Percentiles rank a stretch among this genome's conserved stretches.
phyloP scores from a whole-genome alignment of 1,284 basidiomycete species.

The Marasmius tenuissimus region DNA sequence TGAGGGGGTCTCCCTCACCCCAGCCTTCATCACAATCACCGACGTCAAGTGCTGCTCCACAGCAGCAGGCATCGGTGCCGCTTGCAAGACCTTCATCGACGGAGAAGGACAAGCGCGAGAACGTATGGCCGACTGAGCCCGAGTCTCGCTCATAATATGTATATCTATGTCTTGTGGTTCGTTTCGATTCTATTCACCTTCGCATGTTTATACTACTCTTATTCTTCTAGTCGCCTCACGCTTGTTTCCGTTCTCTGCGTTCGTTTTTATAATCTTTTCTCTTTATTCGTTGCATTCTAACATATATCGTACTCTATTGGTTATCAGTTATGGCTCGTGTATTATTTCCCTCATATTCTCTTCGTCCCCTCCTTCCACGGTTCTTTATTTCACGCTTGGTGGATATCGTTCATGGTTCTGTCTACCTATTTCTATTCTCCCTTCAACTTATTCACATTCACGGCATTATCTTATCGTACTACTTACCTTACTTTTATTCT shows the following conservation, averaged over 20 bases:
- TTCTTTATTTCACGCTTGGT: neutral
- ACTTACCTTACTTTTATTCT: no score
- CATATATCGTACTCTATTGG: neutral
- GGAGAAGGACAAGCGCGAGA: constrained; percentile 16
- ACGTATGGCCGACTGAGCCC: constrained; percentile 16
- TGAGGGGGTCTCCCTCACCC: neutral
- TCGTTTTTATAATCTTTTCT: neutral
- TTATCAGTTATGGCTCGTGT: neutral
- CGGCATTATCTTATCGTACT: neutral
- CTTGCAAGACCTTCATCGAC: constrained; percentile 11
- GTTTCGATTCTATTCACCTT: no score
- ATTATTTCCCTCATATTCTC: neutral
- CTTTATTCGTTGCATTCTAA: neutral
- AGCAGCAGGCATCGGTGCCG: constrained; percentile 14
- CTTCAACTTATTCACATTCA: neutral
- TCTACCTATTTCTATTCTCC: neutral
- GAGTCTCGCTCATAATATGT: constrained; percentile 1
- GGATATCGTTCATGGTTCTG: neutral
- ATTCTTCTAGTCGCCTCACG: no score
- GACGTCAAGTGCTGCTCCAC: constrained; percentile 1
- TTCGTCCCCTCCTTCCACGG: neutral
- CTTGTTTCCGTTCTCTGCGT: no score
- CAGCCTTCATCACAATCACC: constrained; percentile 6
- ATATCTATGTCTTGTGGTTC: no score
- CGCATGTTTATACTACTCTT: no score